Percentiles rank a stretch among this genome's conserved stretches.
These are phyloP conservation scores for Neonectria neomacrospora DNA, from an alignment of 2,329 filamentous ascomycete genomes.

Conservation along the genomic window DNA sequence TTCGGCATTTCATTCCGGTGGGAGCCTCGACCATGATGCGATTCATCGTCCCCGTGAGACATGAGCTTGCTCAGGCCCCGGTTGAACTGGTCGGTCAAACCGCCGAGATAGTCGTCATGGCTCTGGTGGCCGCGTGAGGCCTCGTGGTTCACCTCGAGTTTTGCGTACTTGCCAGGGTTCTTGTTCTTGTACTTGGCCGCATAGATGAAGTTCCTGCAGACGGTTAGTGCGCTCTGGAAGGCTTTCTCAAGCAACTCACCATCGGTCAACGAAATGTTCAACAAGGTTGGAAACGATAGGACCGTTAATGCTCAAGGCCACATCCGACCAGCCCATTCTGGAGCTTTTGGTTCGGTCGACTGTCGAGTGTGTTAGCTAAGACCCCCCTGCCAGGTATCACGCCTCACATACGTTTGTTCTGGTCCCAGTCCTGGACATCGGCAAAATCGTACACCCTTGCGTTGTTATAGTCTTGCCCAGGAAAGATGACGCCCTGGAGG, in stretches of 20 bases:
- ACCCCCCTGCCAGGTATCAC: background rate
- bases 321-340: slow-evolving; percentile 93
- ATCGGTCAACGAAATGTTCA: slow-evolving; percentile 84
- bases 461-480: slow-evolving; percentile 94
- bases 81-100: slow-evolving; percentile 57
- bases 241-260: slow-evolving; percentile 57
- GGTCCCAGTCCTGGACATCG: slow-evolving; percentile 80
- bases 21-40: slow-evolving; percentile 24
- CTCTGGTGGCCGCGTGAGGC: slow-evolving; percentile 25
- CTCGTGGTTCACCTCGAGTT: slow-evolving; percentile 30
- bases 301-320: slow-evolving; percentile 80
- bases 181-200: slow-evolving; percentile 77
- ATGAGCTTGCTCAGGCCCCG: slow-evolving; percentile 54
- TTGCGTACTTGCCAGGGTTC: slow-evolving; percentile 62
- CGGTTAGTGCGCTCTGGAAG: background rate
- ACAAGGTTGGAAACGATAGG: slow-evolving; percentile 79
- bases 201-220: slow-evolving; percentile 80
- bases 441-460: slow-evolving; percentile 85
- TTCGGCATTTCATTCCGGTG: slow-evolving; percentile 44
- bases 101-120: slow-evolving; percentile 53
- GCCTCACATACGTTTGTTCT: slow-evolving; percentile 74
- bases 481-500: slow-evolving; percentile 80
- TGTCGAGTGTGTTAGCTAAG: slow-evolving; percentile 35
- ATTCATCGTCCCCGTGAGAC: slow-evolving; percentile 46
- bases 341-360: slow-evolving; percentile 82